Percentiles rank a stretch among this genome's conserved stretches.
phyloP scores from a whole-genome alignment of 805 yeast genomes.

The Metschnikowia similis region DNA sequence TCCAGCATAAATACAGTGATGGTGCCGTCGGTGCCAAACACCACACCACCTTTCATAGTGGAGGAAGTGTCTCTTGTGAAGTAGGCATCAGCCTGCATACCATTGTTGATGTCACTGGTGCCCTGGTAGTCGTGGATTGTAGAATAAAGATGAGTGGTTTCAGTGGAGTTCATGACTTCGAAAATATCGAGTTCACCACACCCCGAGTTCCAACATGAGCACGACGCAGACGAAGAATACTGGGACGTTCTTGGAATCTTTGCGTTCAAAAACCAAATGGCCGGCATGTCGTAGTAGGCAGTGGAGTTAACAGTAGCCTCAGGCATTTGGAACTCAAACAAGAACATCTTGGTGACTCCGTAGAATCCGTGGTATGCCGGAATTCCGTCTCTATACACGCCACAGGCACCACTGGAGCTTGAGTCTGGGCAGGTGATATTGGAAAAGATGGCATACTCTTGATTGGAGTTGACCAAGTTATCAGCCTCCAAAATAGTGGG shows the following conservation, averaged over 20 bases:
- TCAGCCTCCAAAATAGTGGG: constrained; percentile 48
- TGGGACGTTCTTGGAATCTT: constrained; percentile 73
- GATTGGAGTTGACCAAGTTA: constrained; percentile 50
- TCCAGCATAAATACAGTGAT: constrained; percentile 60
- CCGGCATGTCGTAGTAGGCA: constrained; percentile 58
- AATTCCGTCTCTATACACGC: constrained; percentile 69
- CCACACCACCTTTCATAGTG: constrained; percentile 68
- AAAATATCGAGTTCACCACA: constrained; percentile 79
- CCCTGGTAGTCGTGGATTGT: constrained; percentile 79
- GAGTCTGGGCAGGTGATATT: constrained; percentile 53
- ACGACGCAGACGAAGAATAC: constrained; percentile 55
- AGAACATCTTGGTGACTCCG: constrained; percentile 66
- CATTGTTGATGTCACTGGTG: constrained; percentile 55
- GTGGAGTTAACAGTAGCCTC: constrained; percentile 37
- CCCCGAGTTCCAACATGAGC: constrained; percentile 75
- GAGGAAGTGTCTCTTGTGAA: constrained; percentile 48
- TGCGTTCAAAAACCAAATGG: constrained; percentile 72
- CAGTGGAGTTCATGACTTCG: constrained; percentile 65
- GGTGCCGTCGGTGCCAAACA: constrained; percentile 57
- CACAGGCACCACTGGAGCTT: constrained; percentile 57
- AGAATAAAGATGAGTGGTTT: constrained; percentile 51
- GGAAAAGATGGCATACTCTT: constrained; percentile 60
- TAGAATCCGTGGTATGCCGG: constrained; percentile 71
- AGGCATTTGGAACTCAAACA: constrained; percentile 69
- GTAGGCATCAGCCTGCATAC: constrained; percentile 55